phyloP scores from a whole-genome alignment of 495 filamentous ascomycete species.

The Penicillium atrosanguineum region DNA sequence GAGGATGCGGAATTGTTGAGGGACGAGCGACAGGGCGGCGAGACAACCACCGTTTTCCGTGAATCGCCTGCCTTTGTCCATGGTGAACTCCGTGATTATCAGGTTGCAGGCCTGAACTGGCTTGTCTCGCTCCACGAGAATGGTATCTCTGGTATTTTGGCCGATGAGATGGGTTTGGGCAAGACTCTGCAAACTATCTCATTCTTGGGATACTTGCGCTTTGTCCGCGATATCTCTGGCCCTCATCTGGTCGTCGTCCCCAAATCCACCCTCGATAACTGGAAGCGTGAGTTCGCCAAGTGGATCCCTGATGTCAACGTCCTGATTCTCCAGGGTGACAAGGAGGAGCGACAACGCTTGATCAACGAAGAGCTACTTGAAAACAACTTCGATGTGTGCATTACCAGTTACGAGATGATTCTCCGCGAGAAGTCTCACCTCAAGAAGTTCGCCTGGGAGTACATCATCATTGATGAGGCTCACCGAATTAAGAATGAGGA shows the following conservation, averaged over 20 bases:
- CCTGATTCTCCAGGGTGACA: conserved; percentile 89
- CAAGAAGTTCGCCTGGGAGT: conserved; percentile 99
- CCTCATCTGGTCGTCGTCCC: conserved; percentile 95
- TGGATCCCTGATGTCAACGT: conserved; percentile 98
- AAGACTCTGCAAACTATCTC: conserved; percentile 89
- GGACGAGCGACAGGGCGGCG: conserved; percentile 84
- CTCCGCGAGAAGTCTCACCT: conserved; percentile 91
- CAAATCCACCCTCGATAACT: conserved; percentile 98
- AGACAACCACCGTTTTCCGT: conserved; percentile 83
- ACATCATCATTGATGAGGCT: conserved; percentile 99
- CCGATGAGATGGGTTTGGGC: conserved; percentile 96
- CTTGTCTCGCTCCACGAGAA: conserved; percentile 98
- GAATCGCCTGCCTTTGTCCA: conserved; percentile 88
- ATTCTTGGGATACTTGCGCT: conserved; percentile 93
- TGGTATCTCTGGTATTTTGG: conserved; percentile 95
- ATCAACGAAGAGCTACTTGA: conserved; percentile 89
- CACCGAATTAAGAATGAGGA: conserved; percentile 99
- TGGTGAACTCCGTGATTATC: conserved; percentile 92
- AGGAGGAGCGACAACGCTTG: conserved; percentile 84
- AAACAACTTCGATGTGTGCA: conserved; percentile 90
- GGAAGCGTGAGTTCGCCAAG: conserved; percentile 87
- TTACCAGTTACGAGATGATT: conserved; percentile 97
- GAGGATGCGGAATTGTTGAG: conserved; percentile 94
- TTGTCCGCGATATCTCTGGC: conserved; percentile 80
- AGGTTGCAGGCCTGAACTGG: conserved; percentile 94